These are phyloP conservation scores for Ballota nigra DNA, from an alignment of 257 asterid genomes.

Conservation along the genomic window DNA sequence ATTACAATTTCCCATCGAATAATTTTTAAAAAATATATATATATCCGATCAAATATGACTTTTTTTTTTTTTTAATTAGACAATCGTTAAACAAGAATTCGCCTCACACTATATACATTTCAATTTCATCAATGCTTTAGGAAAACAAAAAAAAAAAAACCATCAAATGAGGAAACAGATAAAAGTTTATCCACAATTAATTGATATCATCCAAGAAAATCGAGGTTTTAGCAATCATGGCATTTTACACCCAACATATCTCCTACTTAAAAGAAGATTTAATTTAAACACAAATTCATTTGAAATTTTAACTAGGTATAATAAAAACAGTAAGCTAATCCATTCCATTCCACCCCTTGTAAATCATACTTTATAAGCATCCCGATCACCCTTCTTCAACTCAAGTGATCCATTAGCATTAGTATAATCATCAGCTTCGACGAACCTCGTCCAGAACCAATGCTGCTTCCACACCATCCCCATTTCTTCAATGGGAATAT, in stretches of 20 bases:
- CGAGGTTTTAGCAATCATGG: background rate
- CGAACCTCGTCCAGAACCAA: conserved; percentile 55
- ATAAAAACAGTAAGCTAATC: background rate
- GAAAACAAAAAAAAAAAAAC: too few relatives aligned
- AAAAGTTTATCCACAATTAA: background rate
- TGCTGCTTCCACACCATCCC: conserved; percentile 49
- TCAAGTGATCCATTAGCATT: conserved; percentile 28
- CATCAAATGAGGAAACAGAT: too few relatives aligned
- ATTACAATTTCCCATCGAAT: too few relatives aligned
- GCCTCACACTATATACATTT: too few relatives aligned
- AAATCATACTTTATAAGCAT: conserved; percentile 32
- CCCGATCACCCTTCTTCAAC: conserved; percentile 29
- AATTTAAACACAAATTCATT: background rate
- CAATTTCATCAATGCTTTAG: too few relatives aligned
- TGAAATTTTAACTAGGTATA: background rate
- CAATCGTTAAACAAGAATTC: too few relatives aligned
- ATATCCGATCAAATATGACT: too few relatives aligned
- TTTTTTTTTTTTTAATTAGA: too few relatives aligned
- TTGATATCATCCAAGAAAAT: background rate
- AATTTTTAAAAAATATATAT: too few relatives aligned
- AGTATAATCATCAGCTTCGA: conserved; percentile 37
- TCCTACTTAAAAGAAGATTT: background rate
- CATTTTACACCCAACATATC: background rate
- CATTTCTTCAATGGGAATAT: conserved; percentile 70
- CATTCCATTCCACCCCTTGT: background rate